Evolutionary conservation across 805 yeast genomes (phyloP).

Genomic region (Myxozyma lipomycoides): DNA sequence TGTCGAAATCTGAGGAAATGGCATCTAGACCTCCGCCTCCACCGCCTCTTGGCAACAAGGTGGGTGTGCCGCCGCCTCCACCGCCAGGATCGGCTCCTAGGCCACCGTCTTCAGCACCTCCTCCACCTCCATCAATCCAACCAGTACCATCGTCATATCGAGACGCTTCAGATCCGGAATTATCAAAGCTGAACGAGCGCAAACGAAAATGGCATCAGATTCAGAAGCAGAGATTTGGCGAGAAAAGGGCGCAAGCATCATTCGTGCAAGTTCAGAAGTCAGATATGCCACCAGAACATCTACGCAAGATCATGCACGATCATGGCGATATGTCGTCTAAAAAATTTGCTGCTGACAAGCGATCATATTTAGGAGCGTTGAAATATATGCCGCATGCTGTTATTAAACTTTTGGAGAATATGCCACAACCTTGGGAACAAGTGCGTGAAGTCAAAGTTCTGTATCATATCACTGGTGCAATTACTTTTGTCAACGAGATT

Average conservation of each 20-base stretch:
- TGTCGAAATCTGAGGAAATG: too few species aligned
- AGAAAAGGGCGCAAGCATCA: constrained; percentile 42
- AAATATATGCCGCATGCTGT: constrained; percentile 96
- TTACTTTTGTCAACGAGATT: constrained; percentile 87
- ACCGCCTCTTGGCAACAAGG: too few species aligned
- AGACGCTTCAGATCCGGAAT: constrained; percentile 21
- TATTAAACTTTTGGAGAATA: constrained; percentile 80
- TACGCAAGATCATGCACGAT: constrained; percentile 74
- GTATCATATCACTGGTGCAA: constrained; percentile 89
- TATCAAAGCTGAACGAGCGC: constrained; percentile 42
- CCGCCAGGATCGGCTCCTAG: constrained; percentile 30
- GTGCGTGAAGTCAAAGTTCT: constrained; percentile 79
- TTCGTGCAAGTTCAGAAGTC: constrained; percentile 58
- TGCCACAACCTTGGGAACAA: constrained; percentile 99
- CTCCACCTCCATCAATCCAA: constrained; percentile 25
- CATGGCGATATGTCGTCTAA: constrained; percentile 82
- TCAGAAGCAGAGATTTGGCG: constrained; percentile 57
- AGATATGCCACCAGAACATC: constrained; percentile 91
- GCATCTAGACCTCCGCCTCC: constrained; percentile 13
- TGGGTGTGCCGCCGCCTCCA: too few species aligned
- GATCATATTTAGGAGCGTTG: constrained; percentile 83
- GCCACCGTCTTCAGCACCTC: constrained; percentile 31
- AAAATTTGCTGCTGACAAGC: constrained; percentile 75
- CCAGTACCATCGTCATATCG: constrained; percentile 32
- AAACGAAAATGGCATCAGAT: constrained; percentile 57